A percentile compares a stretch with the other conserved stretches of the same genome.
These are phyloP conservation scores for Pyropia haitanensis DNA, from an alignment of 23 red algal genomes.

Conservation along the genomic window DNA sequence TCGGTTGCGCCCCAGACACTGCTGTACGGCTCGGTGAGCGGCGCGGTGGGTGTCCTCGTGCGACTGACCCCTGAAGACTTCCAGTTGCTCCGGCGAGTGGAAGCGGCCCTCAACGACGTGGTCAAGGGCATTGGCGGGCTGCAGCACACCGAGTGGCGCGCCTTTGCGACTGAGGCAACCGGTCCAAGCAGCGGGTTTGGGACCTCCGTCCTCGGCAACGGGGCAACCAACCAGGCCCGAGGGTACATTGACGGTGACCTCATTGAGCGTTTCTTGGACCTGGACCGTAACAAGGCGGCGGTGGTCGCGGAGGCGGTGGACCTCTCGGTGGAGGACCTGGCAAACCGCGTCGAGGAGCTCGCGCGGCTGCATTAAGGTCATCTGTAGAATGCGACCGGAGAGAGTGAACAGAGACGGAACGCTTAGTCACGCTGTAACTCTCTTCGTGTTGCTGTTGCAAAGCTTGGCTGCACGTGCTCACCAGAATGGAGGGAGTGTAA, in stretches of 20 bases:
- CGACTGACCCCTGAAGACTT: conserved; percentile 40
- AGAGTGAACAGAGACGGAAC: no score
- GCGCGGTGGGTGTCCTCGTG: conserved; percentile 82
- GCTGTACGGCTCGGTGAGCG: conserved; percentile 77
- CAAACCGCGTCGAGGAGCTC: conserved; percentile 71
- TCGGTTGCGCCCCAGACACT: conserved; percentile 25
- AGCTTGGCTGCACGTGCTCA: no score
- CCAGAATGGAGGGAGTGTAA: no score
- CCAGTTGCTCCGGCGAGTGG: conserved; percentile 60
- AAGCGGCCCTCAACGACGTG: conserved; percentile 73
- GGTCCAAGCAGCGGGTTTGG: conserved; percentile 9
- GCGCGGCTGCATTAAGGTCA: conserved; percentile 51
- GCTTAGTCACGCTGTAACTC: no score
- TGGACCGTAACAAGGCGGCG: conserved; percentile 62
- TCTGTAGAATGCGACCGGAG: no score
- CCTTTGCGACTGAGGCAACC: conserved; percentile 35
- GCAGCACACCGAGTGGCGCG: conserved; percentile 78
- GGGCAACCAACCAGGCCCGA: conserved; percentile 8
- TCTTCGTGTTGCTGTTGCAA: no score
- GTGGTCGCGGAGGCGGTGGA: conserved; percentile 66
- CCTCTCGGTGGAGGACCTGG: conserved; percentile 64
- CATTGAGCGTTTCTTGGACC: conserved; percentile 88
- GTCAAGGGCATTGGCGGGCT: conserved; percentile 79
- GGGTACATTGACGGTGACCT: conserved; percentile 91
- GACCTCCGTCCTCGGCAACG: background rate